These are phyloP conservation scores for Aspergillus cejpii DNA, from an alignment of 2,329 filamentous ascomycete species.

Conservation along the genomic window DNA sequence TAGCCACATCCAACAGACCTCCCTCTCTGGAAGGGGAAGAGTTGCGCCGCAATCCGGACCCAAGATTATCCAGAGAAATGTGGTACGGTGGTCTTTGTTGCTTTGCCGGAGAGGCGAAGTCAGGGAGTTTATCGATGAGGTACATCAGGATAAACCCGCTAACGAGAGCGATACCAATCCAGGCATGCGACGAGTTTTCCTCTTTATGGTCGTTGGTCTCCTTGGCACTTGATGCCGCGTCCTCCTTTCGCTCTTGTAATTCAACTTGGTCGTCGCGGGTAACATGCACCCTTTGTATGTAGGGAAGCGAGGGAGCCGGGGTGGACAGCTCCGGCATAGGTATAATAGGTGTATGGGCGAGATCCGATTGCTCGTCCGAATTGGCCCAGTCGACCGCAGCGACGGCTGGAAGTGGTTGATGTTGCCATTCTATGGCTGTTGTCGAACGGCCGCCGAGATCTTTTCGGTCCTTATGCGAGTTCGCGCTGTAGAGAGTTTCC, in stretches of 20 bases:
- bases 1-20: constrained; percentile 30
- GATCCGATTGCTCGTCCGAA: background rate
- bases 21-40: constrained; percentile 38
- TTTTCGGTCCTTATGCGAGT: constrained; percentile 26
- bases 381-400: constrained; percentile 6
- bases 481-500: constrained; percentile 70
- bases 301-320: background rate
- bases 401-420: constrained; percentile 18
- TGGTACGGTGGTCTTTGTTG: constrained; percentile 65
- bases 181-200: constrained; percentile 57
- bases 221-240: constrained; percentile 30
- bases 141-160: constrained; percentile 95
- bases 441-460: constrained; percentile 26
- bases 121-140: constrained; percentile 78
- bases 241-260: constrained; percentile 23
- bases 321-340: constrained; percentile 1
- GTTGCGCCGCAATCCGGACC: constrained; percentile 46
- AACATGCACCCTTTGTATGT: constrained; percentile 16
- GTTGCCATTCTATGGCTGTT: constrained; percentile 26
- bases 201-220: constrained; percentile 35
- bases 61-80: constrained; percentile 80
- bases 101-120: constrained; percentile 62
- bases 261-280: constrained; percentile 20
- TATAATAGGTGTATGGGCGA: background rate
- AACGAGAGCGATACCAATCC: constrained; percentile 80